Conservation (phyloP, 257 asterid genomes). For the Henckelia pumila region DNA sequence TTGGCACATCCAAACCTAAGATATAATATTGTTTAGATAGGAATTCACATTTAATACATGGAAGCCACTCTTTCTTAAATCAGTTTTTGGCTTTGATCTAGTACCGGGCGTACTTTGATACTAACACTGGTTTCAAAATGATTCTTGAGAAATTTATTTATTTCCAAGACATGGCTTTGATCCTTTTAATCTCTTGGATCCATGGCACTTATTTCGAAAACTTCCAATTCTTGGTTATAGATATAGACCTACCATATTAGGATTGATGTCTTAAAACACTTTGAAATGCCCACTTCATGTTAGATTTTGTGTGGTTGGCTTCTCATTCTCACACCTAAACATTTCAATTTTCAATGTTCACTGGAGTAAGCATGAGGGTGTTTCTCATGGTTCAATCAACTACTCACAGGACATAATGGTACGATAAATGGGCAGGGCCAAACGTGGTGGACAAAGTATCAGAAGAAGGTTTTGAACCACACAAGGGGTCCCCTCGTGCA, state of each 20-base stretch:
- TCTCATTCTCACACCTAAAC: background rate
- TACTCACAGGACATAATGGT: conserved; percentile 76
- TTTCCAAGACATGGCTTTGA: too few relatives aligned
- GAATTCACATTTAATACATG: background rate
- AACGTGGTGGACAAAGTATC: conserved; percentile 83
- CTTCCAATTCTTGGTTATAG: too few relatives aligned
- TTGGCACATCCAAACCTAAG: background rate
- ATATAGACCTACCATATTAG: too few relatives aligned
- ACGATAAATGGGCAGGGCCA: conserved; percentile 89
- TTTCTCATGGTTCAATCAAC: conserved; percentile 27
- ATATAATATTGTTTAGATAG: background rate
- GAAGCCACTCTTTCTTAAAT: too few relatives aligned
- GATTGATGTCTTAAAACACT: too few relatives aligned
- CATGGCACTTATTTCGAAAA: too few relatives aligned
- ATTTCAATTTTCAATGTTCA: background rate
- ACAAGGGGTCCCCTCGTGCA: conserved; percentile 95
- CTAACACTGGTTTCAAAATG: too few relatives aligned
- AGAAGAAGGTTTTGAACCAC: conserved; percentile 55
- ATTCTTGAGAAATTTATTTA: too few relatives aligned
- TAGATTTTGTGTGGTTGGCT: background rate
- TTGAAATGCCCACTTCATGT: too few relatives aligned
- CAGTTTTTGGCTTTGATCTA: too few relatives aligned
- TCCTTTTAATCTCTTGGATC: too few relatives aligned
- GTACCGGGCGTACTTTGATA: too few relatives aligned
- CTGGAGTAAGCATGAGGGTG: background rate